These are phyloP conservation scores for Epichloe elymi DNA, from an alignment of 2,329 filamentous ascomycete genomes.

Conservation along the genomic window DNA sequence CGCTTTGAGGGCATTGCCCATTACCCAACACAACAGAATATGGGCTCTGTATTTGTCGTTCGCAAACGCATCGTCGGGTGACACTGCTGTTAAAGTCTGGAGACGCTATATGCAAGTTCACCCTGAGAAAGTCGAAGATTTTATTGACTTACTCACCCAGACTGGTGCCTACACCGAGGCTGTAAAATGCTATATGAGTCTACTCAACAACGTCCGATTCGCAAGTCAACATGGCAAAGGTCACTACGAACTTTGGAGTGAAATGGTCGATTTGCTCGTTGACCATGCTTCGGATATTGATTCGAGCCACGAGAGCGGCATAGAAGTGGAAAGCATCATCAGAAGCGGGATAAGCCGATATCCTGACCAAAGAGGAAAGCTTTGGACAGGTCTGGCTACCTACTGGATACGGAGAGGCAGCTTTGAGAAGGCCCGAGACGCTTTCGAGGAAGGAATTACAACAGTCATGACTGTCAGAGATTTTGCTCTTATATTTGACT, in stretches of 20 bases:
- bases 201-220: conserved; percentile 83
- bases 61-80: conserved; percentile 77
- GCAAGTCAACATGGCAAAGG: conserved; percentile 88
- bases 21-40: conserved; percentile 90
- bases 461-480: conserved; percentile 98
- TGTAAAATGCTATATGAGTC: conserved; percentile 77
- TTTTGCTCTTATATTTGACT: conserved; percentile 92
- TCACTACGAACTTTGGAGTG: conserved; percentile 92
- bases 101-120: conserved; percentile 93
- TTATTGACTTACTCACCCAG: conserved; percentile 75
- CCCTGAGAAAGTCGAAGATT: conserved; percentile 89
- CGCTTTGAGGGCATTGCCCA: conserved; percentile 76
- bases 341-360: conserved; percentile 84
- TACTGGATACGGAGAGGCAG: conserved; percentile 92
- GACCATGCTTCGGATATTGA: conserved; percentile 79
- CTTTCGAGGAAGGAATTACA: conserved; percentile 92
- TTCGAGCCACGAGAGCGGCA: conserved; percentile 65
- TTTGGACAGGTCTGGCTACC: conserved; percentile 89
- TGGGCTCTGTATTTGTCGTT: conserved; percentile 89
- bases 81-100: conserved; percentile 89
- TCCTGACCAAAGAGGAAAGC: conserved; percentile 81
- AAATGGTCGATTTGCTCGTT: conserved; percentile 92
- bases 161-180: conserved; percentile 82
- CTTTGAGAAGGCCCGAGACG: conserved; percentile 83
- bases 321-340: conserved; percentile 86